phyloP scores from a whole-genome alignment of 2,329 filamentous ascomycete genomes.

The Ceratocystis ficicola region DNA sequence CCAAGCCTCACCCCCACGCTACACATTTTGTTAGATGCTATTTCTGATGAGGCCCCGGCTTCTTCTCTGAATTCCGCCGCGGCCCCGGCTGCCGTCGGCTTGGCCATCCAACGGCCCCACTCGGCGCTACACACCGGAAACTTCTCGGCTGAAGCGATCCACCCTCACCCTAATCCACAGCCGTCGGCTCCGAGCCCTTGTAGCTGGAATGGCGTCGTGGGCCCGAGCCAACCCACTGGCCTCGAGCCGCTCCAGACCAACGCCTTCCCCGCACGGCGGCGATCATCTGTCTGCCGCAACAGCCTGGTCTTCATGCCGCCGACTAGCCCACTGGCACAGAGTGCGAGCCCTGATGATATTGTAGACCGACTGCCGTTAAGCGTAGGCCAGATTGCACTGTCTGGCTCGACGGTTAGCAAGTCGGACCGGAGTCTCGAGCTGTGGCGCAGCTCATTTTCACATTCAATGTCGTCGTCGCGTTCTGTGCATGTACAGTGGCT shows the following conservation, averaged over 20 bases:
- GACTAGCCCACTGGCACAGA: constrained; percentile 83
- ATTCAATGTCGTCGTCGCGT: constrained; percentile 63
- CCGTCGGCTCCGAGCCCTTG: not conserved
- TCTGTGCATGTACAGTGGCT: constrained; percentile 37
- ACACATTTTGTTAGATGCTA: not conserved
- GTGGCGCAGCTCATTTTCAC: constrained; percentile 33
- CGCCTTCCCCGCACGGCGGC: not conserved
- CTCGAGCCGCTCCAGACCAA: not conserved
- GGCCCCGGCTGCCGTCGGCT: not conserved
- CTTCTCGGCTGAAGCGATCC: constrained; percentile 40
- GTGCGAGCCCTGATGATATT: constrained; percentile 66
- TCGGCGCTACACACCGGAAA: constrained; percentile 61
- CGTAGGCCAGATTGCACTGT: constrained; percentile 9
- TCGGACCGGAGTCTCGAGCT: not conserved
- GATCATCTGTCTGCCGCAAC: constrained; percentile 1
- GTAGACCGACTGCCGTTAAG: constrained; percentile 13
- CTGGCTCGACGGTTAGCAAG: constrained; percentile 33
- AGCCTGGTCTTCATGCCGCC: constrained; percentile 65
- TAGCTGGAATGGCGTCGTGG: not conserved
- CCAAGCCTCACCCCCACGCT: not conserved
- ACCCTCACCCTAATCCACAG: not conserved
- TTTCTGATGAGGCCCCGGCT: not conserved
- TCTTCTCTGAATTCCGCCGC: not conserved
- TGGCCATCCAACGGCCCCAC: constrained; percentile 66
- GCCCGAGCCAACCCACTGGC: not conserved